Conservation (phyloP, 495 filamentous ascomycete genomes). For the Ramalina peruviana region DNA sequence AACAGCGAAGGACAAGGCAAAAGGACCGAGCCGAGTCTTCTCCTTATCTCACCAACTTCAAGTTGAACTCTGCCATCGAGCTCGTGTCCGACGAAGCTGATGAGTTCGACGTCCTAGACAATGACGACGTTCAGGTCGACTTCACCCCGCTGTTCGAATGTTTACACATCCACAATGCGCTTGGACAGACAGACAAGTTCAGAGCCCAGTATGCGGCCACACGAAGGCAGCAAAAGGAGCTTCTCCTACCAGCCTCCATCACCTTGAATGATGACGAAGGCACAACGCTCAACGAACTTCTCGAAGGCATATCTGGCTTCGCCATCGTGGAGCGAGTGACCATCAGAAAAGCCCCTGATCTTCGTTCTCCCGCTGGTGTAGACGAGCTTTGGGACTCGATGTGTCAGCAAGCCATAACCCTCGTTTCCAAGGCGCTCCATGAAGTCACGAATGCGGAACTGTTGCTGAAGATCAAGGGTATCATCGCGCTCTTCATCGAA, state of each 20-base stretch:
- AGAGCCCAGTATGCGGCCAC: conserved; percentile 80
- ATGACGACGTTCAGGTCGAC: conserved; percentile 84
- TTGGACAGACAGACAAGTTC: conserved; percentile 87
- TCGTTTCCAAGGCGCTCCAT: conserved; percentile 63
- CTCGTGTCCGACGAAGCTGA: conserved; percentile 88
- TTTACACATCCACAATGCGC: conserved; percentile 87
- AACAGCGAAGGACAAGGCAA: conserved; percentile 70
- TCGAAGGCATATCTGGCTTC: conserved; percentile 92
- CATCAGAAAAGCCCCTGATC: conserved; percentile 67
- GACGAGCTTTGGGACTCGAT: conserved; percentile 98
- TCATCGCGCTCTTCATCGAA: conserved; percentile 88
- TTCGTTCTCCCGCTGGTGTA: conserved; percentile 76
- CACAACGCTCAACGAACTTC: conserved; percentile 63
- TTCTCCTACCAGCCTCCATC: conserved; percentile 62
- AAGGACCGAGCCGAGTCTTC: conserved; percentile 63
- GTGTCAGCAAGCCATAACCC: conserved; percentile 70
- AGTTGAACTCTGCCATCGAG: conserved; percentile 91
- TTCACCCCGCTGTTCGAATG: conserved; percentile 94
- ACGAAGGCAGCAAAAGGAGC: conserved; percentile 77
- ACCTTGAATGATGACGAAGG: conserved; percentile 53
- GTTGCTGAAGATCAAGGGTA: conserved; percentile 78
- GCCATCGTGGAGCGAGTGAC: conserved; percentile 92
- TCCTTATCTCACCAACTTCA: conserved; percentile 62
- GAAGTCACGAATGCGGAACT: conserved; percentile 72
- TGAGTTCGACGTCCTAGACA: conserved; percentile 87